phyloP scores from a whole-genome alignment of 371 early-diverging fungal genomes.

The Syncephalis plumigaleata region DNA sequence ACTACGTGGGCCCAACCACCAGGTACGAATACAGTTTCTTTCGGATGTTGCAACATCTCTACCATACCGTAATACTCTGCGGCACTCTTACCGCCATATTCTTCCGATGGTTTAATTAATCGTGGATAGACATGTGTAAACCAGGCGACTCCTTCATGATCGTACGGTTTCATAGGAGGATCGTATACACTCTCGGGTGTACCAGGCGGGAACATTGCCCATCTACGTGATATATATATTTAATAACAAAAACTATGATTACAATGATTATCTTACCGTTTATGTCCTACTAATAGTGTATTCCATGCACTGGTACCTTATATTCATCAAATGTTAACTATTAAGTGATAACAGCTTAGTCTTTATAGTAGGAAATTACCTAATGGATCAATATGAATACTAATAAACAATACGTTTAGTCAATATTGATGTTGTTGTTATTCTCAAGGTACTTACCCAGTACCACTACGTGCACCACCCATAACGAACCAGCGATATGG shows the following conservation, averaged over 20 bases:
- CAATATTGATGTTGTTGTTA: background rate
- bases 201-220: constrained; percentile 54
- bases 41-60: constrained; percentile 54
- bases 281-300: constrained; percentile 36
- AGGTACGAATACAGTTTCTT: constrained; percentile 72
- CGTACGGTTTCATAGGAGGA: constrained; percentile 39
- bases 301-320: constrained; percentile 55
- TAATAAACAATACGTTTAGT: constrained; percentile 1
- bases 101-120: constrained; percentile 17
- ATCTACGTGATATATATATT: constrained; percentile 13
- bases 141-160: constrained; percentile 67
- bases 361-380: constrained; percentile 8
- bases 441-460: constrained; percentile 21
- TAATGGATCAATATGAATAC: constrained; percentile 41
- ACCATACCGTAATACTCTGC: constrained; percentile 48
- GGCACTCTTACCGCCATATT: constrained; percentile 13
- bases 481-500: constrained; percentile 49
- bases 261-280: constrained; percentile 13
- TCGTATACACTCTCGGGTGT: constrained; percentile 30
- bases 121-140: constrained; percentile 52
- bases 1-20: constrained; percentile 77
- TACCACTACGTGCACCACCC: constrained; percentile 43
- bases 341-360: constrained; percentile 2
- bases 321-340: no score
- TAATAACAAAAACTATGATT: background rate